Evolutionary conservation across 108 stramenopile species (phyloP), one percentile per base, ranked within the genome.

Genomic region (Stephanodiscus minutulus): DNA sequence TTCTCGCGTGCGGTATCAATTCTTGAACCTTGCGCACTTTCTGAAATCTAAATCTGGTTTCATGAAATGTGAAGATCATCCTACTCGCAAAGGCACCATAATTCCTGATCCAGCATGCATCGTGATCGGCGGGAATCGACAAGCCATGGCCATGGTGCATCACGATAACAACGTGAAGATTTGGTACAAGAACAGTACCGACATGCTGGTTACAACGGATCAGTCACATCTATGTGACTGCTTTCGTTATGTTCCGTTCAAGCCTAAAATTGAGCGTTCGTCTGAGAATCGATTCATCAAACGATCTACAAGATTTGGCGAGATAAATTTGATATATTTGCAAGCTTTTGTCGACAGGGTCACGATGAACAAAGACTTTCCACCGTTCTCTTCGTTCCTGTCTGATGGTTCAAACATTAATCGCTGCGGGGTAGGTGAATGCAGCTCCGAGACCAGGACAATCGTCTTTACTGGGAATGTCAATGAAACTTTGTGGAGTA

Each of bases 1-100:
- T 28, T 61, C 60, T 4, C 47, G 72, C 20, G 64, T 73, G 10
- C 43, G 72, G 3, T 73, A 73, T 28, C 72, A 73, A 58, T 73
- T 46, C 8, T 47, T 65, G 43, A 7, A 64, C 21, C 56, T 65
- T 18, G 61, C 52, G 13, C 11, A 33, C 5, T 65, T 29, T 65
- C 64, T 73, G 6, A 35, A 3, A 35, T 35, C 6, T 3, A 6
- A 6, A 35, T n/a, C n/a, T n/a, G n/a, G n/a, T n/a, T n/a, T n/a
- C n/a, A n/a, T n/a, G n/a, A n/a, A n/a, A n/a, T n/a, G n/a, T n/a
- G n/a, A n/a, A n/a, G n/a, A n/a, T n/a, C n/a, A n/a, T n/a, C n/a
- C n/a, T n/a, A n/a, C n/a, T n/a, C n/a, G n/a, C n/a, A n/a, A n/a
- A n/a, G n/a, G n/a, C n/a, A n/a, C n/a, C n/a, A n/a, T n/a, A n/a